Percentiles rank a stretch among this genome's conserved stretches.
Conservation (phyloP, 805 yeast genomes). For the Saccharomycopsis lassenensis region DNA sequence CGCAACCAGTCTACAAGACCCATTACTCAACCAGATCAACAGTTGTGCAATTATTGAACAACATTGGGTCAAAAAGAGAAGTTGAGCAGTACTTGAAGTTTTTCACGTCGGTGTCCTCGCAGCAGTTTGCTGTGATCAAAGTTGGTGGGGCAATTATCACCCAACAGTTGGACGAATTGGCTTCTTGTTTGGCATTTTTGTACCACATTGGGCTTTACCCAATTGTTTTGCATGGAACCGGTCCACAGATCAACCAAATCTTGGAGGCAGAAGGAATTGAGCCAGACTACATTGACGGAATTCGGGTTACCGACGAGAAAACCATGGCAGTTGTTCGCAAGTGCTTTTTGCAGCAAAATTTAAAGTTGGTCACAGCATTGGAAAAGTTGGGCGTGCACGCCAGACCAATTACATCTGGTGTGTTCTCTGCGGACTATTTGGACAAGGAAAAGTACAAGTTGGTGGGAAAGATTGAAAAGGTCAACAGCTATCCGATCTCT, state of each 20-base stretch:
- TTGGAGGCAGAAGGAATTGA: conserved; percentile 90
- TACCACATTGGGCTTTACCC: conserved; percentile 98
- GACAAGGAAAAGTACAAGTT: conserved; percentile 85
- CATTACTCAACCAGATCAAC: conserved; percentile 86
- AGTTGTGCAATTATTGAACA: conserved; percentile 87
- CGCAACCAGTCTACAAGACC: too few species aligned
- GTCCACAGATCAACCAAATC: conserved; percentile 94
- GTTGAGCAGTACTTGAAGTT: conserved; percentile 96
- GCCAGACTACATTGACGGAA: conserved; percentile 94
- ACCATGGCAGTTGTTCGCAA: conserved; percentile 95
- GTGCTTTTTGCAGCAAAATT: conserved; percentile 91
- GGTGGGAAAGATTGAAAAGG: conserved; percentile 83
- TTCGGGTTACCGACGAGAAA: conserved; percentile 85
- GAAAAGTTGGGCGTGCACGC: conserved; percentile 97
- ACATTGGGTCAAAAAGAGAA: conserved; percentile 94
- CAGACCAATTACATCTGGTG: conserved; percentile 97
- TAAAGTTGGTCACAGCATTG: conserved; percentile 87
- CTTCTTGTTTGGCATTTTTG: conserved; percentile 88
- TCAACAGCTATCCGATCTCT: conserved; percentile 82
- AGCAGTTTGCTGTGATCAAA: conserved; percentile 95
- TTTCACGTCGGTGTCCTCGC: conserved; percentile 91
- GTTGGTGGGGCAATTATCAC: conserved; percentile 99
- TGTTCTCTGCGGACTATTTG: conserved; percentile 83
- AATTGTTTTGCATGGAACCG: conserved; percentile 94
- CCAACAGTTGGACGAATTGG: conserved; percentile 84